phyloP scores from a whole-genome alignment of 2,329 filamentous ascomycete species.

The Penicillium sp. region DNA sequence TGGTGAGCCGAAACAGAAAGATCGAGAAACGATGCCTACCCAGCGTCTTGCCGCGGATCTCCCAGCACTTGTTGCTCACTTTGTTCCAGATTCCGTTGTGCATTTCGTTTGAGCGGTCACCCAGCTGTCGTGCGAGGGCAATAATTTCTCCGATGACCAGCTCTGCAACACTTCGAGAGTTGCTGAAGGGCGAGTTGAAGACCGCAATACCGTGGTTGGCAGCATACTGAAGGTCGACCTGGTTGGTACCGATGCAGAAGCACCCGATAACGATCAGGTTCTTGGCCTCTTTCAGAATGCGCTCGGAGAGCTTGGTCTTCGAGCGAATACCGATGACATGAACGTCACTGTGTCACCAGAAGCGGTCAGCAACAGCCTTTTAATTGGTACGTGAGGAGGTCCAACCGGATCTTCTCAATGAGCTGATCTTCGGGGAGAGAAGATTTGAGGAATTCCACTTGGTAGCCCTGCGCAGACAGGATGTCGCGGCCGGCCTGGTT shows the following conservation, averaged over 20 bases:
- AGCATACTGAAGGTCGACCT: constrained; percentile 46
- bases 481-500: constrained; percentile 87
- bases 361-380: not conserved
- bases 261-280: constrained; percentile 95
- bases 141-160: constrained; percentile 95
- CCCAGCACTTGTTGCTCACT: constrained; percentile 95
- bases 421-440: constrained; percentile 89
- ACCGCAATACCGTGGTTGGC: constrained; percentile 73
- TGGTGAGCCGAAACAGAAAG: not conserved
- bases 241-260: constrained; percentile 94
- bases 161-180: constrained; percentile 95
- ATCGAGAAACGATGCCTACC: constrained; percentile 50
- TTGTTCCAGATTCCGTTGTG: constrained; percentile 97
- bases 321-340: constrained; percentile 98
- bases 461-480: constrained; percentile 81
- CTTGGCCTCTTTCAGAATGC: constrained; percentile 82
- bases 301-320: constrained; percentile 89
- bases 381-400: not conserved
- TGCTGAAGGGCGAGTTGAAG: constrained; percentile 98
- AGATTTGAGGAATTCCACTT: constrained; percentile 87
- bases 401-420: constrained; percentile 91
- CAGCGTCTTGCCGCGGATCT: constrained; percentile 94
- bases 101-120: constrained; percentile 90
- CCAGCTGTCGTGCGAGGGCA: constrained; percentile 81
- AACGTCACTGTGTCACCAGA: constrained; percentile 63